A percentile compares a stretch with the other conserved stretches of the same genome.
These are phyloP conservation scores for Apophysomyces variabilis DNA, from an alignment of 371 early-diverging fungal genomes.

Conservation along the genomic window DNA sequence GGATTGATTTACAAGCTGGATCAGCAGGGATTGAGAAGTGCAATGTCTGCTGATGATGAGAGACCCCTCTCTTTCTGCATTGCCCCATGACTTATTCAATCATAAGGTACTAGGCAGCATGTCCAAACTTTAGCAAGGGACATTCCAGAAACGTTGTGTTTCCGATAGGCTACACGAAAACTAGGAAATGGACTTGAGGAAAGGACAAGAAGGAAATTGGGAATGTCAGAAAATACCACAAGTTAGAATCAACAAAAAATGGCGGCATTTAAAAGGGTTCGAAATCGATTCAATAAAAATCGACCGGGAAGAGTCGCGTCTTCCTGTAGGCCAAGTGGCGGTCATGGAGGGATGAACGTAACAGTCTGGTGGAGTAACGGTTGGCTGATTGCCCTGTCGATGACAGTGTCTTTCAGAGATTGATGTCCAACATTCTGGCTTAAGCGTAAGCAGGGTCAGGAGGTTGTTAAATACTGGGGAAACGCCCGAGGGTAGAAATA, in stretches of 20 bases:
- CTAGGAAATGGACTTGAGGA: background rate
- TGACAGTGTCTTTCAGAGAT: slow-evolving; percentile 57
- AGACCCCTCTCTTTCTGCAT: no score
- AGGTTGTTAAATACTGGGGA: slow-evolving; percentile 62
- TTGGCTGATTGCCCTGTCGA: slow-evolving; percentile 44
- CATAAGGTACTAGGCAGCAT: no score
- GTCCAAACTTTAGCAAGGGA: no score
- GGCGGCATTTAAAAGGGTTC: background rate
- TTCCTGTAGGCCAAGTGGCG: slow-evolving; percentile 54
- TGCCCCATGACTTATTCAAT: no score
- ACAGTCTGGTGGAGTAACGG: slow-evolving; percentile 46
- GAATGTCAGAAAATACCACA: background rate
- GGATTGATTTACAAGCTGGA: no score
- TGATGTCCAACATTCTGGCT: slow-evolving; percentile 56
- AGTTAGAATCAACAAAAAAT: background rate
- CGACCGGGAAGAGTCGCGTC: slow-evolving; percentile 46
- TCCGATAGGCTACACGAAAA: no score
- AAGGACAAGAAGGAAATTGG: background rate
- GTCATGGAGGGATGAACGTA: slow-evolving; percentile 55
- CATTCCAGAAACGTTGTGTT: no score
- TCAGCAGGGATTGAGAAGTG: no score
- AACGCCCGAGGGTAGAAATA: slow-evolving; percentile 65
- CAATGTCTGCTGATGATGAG: no score
- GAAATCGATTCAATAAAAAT: background rate
- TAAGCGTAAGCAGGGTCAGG: slow-evolving; percentile 44